phyloP scores from a whole-genome alignment of 371 early-diverging fungal species.

The Blastocladiella emersonii region DNA sequence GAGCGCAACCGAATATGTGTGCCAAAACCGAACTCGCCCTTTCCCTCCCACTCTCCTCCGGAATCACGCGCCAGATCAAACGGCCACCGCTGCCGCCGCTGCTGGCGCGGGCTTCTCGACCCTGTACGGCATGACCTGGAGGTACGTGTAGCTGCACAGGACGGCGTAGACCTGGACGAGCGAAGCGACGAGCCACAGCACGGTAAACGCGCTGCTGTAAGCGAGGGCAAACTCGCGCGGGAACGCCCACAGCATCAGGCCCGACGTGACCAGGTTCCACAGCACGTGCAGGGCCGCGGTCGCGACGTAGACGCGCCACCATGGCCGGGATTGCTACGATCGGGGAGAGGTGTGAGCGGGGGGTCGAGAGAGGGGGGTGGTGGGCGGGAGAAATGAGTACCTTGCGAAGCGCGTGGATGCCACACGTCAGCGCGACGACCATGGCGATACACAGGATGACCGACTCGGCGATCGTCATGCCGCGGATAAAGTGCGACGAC shows the following conservation, averaged over 20 bases:
- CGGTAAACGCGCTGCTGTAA: not conserved
- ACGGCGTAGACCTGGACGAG: not conserved
- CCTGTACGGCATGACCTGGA: not conserved
- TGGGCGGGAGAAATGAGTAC: too few species aligned
- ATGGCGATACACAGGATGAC: not conserved
- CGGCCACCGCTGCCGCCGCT: too few species aligned
- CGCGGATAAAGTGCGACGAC: not conserved
- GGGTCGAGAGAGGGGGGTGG: too few species aligned
- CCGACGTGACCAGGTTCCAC: not conserved
- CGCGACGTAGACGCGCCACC: not conserved
- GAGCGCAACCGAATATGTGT: too few species aligned
- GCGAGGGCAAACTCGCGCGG: not conserved
- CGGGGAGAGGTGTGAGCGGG: too few species aligned
- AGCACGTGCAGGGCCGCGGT: not conserved
- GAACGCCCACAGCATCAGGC: not conserved
- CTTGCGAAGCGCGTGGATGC: not conserved
- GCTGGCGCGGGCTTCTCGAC: too few species aligned
- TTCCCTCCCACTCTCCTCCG: too few species aligned
- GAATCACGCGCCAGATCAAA: too few species aligned
- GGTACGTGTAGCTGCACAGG: not conserved
- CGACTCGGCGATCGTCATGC: not conserved
- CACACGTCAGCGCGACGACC: not conserved
- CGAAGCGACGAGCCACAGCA: not conserved
- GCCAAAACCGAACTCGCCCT: too few species aligned
- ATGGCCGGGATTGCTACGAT: not conserved